Base-by-base conservation (phyloP, 805 yeast species). In the Yarrowia sp. region DNA sequence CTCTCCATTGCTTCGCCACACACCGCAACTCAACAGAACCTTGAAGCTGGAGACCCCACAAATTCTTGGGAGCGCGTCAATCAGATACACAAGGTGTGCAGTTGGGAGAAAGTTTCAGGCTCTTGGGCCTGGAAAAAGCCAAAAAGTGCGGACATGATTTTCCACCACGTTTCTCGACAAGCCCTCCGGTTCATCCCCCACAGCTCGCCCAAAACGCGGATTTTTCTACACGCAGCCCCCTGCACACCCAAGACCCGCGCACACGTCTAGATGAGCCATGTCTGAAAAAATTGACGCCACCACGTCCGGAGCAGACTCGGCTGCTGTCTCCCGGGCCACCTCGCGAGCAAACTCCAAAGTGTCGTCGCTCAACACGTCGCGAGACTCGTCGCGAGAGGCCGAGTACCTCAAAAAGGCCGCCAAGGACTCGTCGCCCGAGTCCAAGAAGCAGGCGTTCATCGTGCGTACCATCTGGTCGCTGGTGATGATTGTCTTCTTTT, bases 381-480 rank as follows among this genome's bases (percentile, higher is more conserved):
- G 47, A 55, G 61, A 55, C 36, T 27, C 61, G 36, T 38, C 61
- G 1, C 46, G 46, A 38, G 61, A 55, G 6, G 61, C 61, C 16
- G 61, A 55, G 47, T 55, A 55, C 14, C 47, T 55, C 29, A 55
- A 55, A 31, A 55, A 55, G 61, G 61, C 61, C 27, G 61, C 61
- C 32, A 27, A 27, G 31, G 61, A 55, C 29, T 55, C 61, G 46
- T 21, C 19, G 18, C 61, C 61, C 25, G 88, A 84, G 66, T 82
- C 82, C 76, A 89, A 89, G 76, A 86, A 85, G 67, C 92, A 86
- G 75, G 87, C 92, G 42, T 91, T 94, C 70, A 72, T 91, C 49
- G 89, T 91, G 24, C 84, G 99, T 67, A 86, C 98, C 3, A 78
- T 88, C 51, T 94, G 98, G 98, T 88, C 97, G 0, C 74, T 94